A percentile compares a stretch with the other conserved stretches of the same genome.
Conservation (phyloP, 768 basidiomycete genomes). For the Phaeolepiota aurea region DNA sequence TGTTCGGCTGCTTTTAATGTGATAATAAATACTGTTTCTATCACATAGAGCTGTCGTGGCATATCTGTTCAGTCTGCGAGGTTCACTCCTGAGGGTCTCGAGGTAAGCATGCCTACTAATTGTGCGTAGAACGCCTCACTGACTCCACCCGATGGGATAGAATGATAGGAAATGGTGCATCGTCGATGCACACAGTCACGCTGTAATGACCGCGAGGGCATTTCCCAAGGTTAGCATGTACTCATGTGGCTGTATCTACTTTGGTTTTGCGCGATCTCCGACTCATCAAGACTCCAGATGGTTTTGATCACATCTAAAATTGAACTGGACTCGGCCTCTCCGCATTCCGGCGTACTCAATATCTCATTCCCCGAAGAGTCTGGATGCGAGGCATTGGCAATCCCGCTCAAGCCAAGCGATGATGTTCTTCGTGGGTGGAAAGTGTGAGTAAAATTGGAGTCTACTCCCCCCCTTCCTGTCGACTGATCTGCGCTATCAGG, state of each 20-base stretch:
- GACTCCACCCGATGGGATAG: constrained; percentile 24
- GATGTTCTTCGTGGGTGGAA: constrained; percentile 45
- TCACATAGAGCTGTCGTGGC: constrained; percentile 59
- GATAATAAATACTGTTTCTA: background rate
- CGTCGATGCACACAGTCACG: constrained; percentile 43
- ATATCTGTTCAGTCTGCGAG: constrained; percentile 46
- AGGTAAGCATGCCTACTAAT: constrained; percentile 31
- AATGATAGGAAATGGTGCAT: constrained; percentile 69
- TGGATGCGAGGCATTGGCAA: constrained; percentile 44
- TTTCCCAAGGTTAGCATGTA: constrained; percentile 40
- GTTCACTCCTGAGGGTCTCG: constrained; percentile 56
- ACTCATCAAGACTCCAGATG: constrained; percentile 32
- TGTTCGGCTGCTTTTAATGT: background rate
- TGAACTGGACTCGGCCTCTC: constrained; percentile 31
- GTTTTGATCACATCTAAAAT: constrained; percentile 57
- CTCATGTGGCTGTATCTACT: too few relatives aligned
- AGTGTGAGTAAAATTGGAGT: constrained; percentile 34
- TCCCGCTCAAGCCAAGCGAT: constrained; percentile 49
- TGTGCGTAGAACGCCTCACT: constrained; percentile 2
- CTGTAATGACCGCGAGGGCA: constrained; percentile 62
- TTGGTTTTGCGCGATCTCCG: too few relatives aligned
- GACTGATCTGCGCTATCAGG: constrained; percentile 21
- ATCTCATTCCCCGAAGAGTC: constrained; percentile 56
- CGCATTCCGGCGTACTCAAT: constrained; percentile 38
- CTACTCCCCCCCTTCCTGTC: background rate